phyloP scores from a whole-genome alignment of 345 rosid species.

The Corchorus olitorius region DNA sequence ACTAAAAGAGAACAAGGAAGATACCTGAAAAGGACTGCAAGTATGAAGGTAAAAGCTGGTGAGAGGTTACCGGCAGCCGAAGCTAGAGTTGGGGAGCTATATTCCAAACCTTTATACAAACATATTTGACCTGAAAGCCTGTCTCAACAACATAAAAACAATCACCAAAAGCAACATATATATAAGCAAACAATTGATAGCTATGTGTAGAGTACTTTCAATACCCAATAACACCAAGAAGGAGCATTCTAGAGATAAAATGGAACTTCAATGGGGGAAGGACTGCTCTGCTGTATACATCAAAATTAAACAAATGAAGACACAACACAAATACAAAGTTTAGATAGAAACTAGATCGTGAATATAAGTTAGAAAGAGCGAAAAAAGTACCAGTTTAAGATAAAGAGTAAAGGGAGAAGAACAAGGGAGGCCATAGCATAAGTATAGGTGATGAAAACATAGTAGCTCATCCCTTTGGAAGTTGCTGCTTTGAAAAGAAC shows the following conservation, averaged over 20 bases:
- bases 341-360: not conserved
- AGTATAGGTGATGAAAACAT: slow-evolving; percentile 31
- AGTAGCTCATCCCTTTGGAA: slow-evolving; percentile 34
- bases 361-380: not conserved
- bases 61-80: slow-evolving; percentile 6
- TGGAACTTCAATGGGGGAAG: slow-evolving; percentile 36
- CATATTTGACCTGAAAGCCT: not conserved
- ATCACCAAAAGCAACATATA: not conserved
- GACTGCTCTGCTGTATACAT: slow-evolving; percentile 29
- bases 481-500: slow-evolving; percentile 36
- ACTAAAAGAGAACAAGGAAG: too few relatives aligned
- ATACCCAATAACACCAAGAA: slow-evolving; percentile 34
- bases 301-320: not conserved
- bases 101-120: not conserved
- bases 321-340: not conserved
- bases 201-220: not conserved
- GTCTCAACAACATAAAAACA: not conserved
- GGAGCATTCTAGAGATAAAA: slow-evolving; percentile 24
- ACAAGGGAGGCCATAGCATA: slow-evolving; percentile 31
- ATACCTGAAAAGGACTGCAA: too few relatives aligned
- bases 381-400: slow-evolving; percentile 14
- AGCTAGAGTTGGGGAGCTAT: not conserved
- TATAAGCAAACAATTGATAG: not conserved
- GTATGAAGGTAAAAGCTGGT: not conserved
- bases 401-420: slow-evolving; percentile 31